A percentile compares a stretch with the other conserved stretches of the same genome.
Evolutionary conservation across 2,329 filamentous ascomycete genomes (phyloP).

Genomic region (Claviceps maximensis): DNA sequence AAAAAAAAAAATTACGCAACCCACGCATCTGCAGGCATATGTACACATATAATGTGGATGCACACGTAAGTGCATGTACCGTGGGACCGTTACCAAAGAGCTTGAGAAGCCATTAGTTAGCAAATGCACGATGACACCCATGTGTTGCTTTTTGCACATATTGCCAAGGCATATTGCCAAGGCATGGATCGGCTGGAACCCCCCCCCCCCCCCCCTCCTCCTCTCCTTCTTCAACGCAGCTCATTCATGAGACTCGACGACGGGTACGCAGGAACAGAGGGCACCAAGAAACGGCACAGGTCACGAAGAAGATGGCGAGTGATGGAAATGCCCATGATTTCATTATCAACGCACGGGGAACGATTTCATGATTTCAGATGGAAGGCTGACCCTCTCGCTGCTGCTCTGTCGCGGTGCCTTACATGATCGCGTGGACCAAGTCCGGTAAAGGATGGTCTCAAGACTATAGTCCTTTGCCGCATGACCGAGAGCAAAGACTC

Average conservation of each 20-base stretch:
- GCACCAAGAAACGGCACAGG: not conserved
- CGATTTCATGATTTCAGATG: not conserved
- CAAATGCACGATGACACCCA: not conserved
- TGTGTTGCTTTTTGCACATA: too few species aligned
- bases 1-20: not conserved
- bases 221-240: not conserved
- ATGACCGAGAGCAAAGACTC: slow-evolving; percentile 13
- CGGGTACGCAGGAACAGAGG: slow-evolving; percentile 4
- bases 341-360: not conserved
- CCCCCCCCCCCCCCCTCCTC: too few species aligned
- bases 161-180: not conserved
- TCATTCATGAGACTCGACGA: not conserved
- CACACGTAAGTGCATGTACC: not conserved
- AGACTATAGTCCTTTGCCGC: slow-evolving; percentile 9
- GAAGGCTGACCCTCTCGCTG: slow-evolving; percentile 8
- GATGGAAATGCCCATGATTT: not conserved
- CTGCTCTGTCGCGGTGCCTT: slow-evolving; percentile 12
- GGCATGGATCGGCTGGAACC: too few species aligned
- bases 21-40: not conserved
- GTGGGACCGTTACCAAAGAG: not conserved
- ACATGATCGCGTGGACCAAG: slow-evolving; percentile 17
- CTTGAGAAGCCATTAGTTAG: not conserved
- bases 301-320: not conserved
- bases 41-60: too few species aligned
- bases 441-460: slow-evolving; percentile 6